Percentiles rank a stretch among this genome's conserved stretches.
phyloP scores from a whole-genome alignment of 2,329 filamentous ascomycete species.

The Xylaria sp. region DNA sequence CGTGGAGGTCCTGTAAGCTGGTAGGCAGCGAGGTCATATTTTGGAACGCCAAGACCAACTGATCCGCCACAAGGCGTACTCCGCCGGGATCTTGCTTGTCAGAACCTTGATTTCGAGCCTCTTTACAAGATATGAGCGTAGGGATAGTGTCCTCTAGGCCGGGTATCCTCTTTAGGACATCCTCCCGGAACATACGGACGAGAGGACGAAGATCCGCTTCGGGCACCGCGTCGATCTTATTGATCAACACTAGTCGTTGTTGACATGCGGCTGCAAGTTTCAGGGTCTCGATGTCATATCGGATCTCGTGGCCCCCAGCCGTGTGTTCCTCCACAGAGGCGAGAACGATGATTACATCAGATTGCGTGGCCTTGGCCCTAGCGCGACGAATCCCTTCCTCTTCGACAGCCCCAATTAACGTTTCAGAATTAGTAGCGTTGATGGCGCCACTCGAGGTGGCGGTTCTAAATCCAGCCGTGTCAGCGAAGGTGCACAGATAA shows the following conservation, averaged over 20 bases:
- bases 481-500: conserved; percentile 92
- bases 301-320: conserved; percentile 56
- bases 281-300: conserved; percentile 66
- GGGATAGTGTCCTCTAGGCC: conserved; percentile 54
- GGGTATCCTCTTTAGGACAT: conserved; percentile 55
- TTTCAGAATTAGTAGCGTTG: conserved; percentile 36
- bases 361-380: conserved; percentile 80
- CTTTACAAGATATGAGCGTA: conserved; percentile 78
- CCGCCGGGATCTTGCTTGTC: conserved; percentile 66
- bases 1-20: conserved; percentile 84
- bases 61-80: conserved; percentile 74
- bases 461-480: conserved; percentile 88
- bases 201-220: conserved; percentile 52
- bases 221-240: conserved; percentile 68
- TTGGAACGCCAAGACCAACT: conserved; percentile 74
- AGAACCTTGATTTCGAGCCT: conserved; percentile 56
- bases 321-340: conserved; percentile 72
- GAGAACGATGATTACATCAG: conserved; percentile 86
- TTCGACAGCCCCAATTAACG: conserved; percentile 77
- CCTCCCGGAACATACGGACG: conserved; percentile 54
- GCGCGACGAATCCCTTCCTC: conserved; percentile 91
- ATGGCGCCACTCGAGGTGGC: conserved; percentile 39
- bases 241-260: conserved; percentile 66
- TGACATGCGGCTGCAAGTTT: conserved; percentile 62
- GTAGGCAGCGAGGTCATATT: conserved; percentile 76